Base-by-base conservation (phyloP, 1,284 basidiomycete genomes). In the Inonotus obliquus region DNA sequence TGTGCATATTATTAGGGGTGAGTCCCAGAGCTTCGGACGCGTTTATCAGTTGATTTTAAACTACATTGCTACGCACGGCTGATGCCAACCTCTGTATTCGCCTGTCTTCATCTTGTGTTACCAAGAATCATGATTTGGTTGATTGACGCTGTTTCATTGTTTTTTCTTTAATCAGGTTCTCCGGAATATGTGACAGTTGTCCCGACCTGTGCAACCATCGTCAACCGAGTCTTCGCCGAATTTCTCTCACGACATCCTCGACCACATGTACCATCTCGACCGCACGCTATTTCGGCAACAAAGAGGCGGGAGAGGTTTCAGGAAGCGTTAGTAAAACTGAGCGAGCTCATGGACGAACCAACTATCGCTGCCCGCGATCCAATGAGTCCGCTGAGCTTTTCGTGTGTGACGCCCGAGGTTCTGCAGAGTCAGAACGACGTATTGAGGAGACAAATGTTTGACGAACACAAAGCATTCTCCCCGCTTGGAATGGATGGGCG, bases 1-100 rank as follows among this genome's bases (percentile, higher is more conserved):
- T 13, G 67, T 89, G 3, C 87, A 82, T 66, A 74, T 80, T n/a
- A 78, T 91, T 35, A 87, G 82, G 79, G 85, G 88, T 87, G 41
- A 27, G 67, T 68, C 37, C 9, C 9, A 32, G 38, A 39, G 17
- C 13, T 21, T 44, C 17, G 41, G 17, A 19, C 17, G 17, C 19
- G 17, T 21, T 44, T 21, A 6, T 21, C 17, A 17, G 17, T n/a
- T 21, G 32, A 32, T 32, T 32, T 4, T 9, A 32, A 32, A 32
- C 32, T n/a, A 9, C 32, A 4, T 32, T 32, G 32, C 59, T 11
- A 56, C 27, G 29, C 10, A 44, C 17, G 54, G 21, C 7, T 29
- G 38, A 55, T n/a, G n/a, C 25, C 47, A 61, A 29, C 63, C 65
- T 52, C 60, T 68, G 66, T 64, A 25, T 32, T 32, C 32, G 32